Evolutionary conservation across 225 moss, liverwort and hornwort genomes (phyloP).

Genomic region (Thuidium tamariscinum): DNA sequence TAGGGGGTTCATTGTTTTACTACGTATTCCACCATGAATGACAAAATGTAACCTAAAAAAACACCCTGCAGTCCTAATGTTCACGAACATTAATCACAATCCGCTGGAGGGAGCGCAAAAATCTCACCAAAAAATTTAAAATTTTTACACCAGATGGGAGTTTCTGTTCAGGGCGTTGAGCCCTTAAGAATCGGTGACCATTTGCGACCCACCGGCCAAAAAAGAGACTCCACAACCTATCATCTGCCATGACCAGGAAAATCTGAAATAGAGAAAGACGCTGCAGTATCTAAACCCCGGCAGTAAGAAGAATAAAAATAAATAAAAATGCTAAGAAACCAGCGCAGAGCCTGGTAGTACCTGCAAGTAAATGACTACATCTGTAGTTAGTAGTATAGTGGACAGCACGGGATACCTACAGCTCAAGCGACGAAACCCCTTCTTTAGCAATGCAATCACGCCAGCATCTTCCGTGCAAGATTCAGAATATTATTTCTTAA

Average conservation of each 20-base stretch:
- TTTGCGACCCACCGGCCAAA: slow-evolving; percentile 16
- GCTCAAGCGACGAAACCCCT: not conserved
- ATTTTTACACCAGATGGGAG: slow-evolving; percentile 16
- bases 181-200: slow-evolving; percentile 16
- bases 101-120: not conserved
- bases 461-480: slow-evolving; percentile 14
- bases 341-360: not conserved
- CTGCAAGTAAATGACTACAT: not conserved
- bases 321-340: not conserved
- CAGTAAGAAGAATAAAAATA: not conserved
- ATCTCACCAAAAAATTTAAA: slow-evolving; percentile 6
- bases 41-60: not conserved
- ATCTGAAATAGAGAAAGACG: not conserved
- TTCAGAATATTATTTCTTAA: slow-evolving; percentile 15
- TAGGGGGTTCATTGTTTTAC: too few species aligned
- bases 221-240: slow-evolving; percentile 24
- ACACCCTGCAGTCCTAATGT: not conserved
- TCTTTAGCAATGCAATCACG: slow-evolving; percentile 2
- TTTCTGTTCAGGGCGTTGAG: slow-evolving; percentile 9
- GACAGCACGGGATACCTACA: not conserved
- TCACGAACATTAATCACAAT: not conserved
- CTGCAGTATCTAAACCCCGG: not conserved
- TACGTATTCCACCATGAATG: too few species aligned
- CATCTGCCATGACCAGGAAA: slow-evolving; percentile 2
- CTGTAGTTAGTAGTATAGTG: not conserved